Percentiles rank a stretch among this genome's conserved stretches.
phyloP scores from a whole-genome alignment of 2,329 filamentous ascomycete genomes.

The Phialemoniopsis sp. region DNA sequence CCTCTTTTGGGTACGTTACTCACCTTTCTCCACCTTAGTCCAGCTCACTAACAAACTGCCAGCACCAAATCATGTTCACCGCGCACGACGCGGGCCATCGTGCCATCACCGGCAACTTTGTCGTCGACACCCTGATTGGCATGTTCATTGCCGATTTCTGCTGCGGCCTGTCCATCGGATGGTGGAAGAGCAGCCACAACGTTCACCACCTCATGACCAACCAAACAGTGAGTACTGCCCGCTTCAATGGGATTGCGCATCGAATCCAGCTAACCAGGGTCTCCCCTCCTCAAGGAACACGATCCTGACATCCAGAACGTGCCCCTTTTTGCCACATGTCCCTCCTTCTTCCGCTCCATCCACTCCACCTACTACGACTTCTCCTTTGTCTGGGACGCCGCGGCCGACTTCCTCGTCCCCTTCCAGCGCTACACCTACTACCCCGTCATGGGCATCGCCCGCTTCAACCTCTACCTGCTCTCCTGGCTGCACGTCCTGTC shows the following conservation, averaged over 20 bases:
- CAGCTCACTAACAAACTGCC: constrained; percentile 4
- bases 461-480: constrained; percentile 69
- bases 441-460: constrained; percentile 60
- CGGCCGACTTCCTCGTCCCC: constrained; percentile 53
- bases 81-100: constrained; percentile 63
- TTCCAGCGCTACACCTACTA: constrained; percentile 68
- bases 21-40: background rate
- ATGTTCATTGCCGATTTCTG: constrained; percentile 62
- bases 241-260: too few species aligned
- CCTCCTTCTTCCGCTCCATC: constrained; percentile 61
- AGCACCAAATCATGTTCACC: constrained; percentile 67
- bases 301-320: constrained; percentile 63
- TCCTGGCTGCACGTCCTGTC: constrained; percentile 63
- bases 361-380: constrained; percentile 63
- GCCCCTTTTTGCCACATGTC: constrained; percentile 64
- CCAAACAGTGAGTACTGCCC: constrained; percentile 46
- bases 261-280: too few species aligned
- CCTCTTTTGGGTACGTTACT: constrained; percentile 49
- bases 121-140: constrained; percentile 54
- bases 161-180: constrained; percentile 62
- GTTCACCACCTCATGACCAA: constrained; percentile 66
- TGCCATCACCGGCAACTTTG: constrained; percentile 57
- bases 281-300: constrained; percentile 34
- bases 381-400: constrained; percentile 58
- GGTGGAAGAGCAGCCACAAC: constrained; percentile 69